phyloP scores from a whole-genome alignment of 2,329 filamentous ascomycete genomes.

The Lasiodiplodia citricola region DNA sequence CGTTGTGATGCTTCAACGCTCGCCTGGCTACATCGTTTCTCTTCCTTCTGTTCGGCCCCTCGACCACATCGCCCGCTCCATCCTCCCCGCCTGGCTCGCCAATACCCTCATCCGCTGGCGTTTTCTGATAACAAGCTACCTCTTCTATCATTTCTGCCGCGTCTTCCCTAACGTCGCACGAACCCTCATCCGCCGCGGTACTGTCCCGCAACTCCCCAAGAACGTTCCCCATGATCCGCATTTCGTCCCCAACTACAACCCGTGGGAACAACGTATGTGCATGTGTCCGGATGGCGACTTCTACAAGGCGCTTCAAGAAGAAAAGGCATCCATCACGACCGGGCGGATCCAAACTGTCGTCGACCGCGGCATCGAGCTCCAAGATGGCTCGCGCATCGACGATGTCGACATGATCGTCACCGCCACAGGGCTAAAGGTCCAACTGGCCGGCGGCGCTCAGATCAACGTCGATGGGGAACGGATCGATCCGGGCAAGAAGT shows the following conservation, averaged over 20 bases:
- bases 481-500: constrained; percentile 56
- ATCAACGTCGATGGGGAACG: constrained; percentile 57
- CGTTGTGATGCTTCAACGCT: constrained; percentile 82
- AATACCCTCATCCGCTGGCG: constrained; percentile 57
- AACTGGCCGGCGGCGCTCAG: constrained; percentile 59
- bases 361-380: constrained; percentile 54
- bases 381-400: constrained; percentile 51
- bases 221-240: constrained; percentile 48
- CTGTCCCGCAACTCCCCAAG: constrained; percentile 59
- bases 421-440: constrained; percentile 66
- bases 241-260: constrained; percentile 55
- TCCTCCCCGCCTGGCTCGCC: constrained; percentile 57
- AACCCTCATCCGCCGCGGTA: constrained; percentile 52
- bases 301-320: constrained; percentile 57
- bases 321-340: constrained; percentile 61
- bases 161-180: constrained; percentile 59
- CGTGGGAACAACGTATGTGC: constrained; percentile 76
- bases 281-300: constrained; percentile 68
- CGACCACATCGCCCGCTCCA: constrained; percentile 45
- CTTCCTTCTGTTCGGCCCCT: constrained; percentile 51
- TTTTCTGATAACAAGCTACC: constrained; percentile 55
- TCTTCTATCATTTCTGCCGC: constrained; percentile 59
- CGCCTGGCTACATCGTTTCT: constrained; percentile 71
- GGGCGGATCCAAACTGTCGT: constrained; percentile 60
- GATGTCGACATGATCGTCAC: constrained; percentile 68